Conservation (phyloP, 805 yeast genomes). For the Pichia nanzhaoensis region DNA sequence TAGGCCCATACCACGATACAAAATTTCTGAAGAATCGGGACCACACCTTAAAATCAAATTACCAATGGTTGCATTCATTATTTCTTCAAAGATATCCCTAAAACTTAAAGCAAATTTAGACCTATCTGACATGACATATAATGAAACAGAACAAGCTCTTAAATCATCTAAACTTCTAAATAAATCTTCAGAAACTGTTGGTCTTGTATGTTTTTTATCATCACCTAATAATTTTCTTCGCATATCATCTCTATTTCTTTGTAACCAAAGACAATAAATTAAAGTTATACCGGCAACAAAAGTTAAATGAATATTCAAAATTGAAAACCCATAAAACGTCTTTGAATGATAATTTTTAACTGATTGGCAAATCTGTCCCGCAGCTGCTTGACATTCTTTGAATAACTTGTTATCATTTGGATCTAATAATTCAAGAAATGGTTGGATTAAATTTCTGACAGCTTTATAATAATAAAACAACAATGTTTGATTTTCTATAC, state of each 20-base stretch:
- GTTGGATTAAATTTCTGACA: conserved; percentile 54
- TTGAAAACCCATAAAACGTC: conserved; percentile 56
- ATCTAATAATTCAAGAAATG: conserved; percentile 53
- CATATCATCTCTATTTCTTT: conserved; percentile 54
- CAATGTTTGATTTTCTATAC: conserved; percentile 53
- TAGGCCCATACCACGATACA: conserved; percentile 42
- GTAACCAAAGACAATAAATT: conserved; percentile 60
- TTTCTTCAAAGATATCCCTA: conserved; percentile 61
- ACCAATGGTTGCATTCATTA: conserved; percentile 58
- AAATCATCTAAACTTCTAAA: conserved; percentile 55
- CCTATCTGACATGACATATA: conserved; percentile 62
- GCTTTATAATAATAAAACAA: conserved; percentile 54
- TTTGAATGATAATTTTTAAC: conserved; percentile 58
- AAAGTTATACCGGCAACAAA: conserved; percentile 66
- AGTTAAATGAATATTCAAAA: conserved; percentile 59
- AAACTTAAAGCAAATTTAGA: conserved; percentile 55
- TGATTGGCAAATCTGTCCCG: conserved; percentile 61
- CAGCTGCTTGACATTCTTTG: conserved; percentile 64
- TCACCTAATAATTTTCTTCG: conserved; percentile 50
- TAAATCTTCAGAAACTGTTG: conserved; percentile 46
- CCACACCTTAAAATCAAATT: conserved; percentile 58
- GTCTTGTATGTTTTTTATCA: conserved; percentile 53
- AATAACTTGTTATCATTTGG: conserved; percentile 51
- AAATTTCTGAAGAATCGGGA: conserved; percentile 51
- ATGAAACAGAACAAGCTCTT: conserved; percentile 56